Percentiles rank a stretch among this genome's conserved stretches.
Evolutionary conservation across 129 eudicot genomes (phyloP).

Genomic region (Mikania micrantha): DNA sequence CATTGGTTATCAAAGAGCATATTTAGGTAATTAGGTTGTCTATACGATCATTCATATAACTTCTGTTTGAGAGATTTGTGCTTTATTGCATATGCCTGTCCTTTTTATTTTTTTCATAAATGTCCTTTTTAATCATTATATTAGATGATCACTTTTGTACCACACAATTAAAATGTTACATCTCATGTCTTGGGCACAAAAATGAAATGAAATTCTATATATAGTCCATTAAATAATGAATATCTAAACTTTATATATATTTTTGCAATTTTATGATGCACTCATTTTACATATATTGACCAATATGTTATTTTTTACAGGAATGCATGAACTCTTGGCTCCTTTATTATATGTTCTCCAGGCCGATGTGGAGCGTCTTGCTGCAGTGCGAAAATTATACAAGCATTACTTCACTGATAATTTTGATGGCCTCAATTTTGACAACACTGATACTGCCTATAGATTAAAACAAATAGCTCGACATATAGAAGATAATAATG

Average conservation of each 20-base stretch:
- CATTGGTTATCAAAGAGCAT: neutral
- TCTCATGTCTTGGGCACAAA: neutral
- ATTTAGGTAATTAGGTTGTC: neutral
- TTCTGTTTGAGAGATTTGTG: neutral
- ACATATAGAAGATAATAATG: conserved; percentile 29
- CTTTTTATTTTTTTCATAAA: neutral
- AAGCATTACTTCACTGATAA: conserved; percentile 80
- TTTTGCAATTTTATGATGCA: neutral
- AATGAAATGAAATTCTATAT: neutral
- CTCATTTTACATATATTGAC: too few relatives aligned
- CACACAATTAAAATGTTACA: neutral
- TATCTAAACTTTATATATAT: neutral
- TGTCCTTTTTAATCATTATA: neutral
- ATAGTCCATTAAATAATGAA: neutral
- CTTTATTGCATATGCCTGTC: neutral
- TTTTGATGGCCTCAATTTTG: conserved; percentile 63
- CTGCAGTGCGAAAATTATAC: conserved; percentile 52
- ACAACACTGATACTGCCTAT: conserved; percentile 54
- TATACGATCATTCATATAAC: neutral
- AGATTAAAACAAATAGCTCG: conserved; percentile 53
- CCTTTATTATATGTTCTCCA: conserved; percentile 87
- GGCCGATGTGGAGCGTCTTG: conserved; percentile 65
- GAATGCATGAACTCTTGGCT: conserved; percentile 98
- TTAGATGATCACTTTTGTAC: neutral
- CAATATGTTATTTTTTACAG: conserved; percentile 28